These are phyloP conservation scores for Colletotrichum melonis DNA, from an alignment of 2,329 filamentous ascomycete species.

Conservation along the genomic window DNA sequence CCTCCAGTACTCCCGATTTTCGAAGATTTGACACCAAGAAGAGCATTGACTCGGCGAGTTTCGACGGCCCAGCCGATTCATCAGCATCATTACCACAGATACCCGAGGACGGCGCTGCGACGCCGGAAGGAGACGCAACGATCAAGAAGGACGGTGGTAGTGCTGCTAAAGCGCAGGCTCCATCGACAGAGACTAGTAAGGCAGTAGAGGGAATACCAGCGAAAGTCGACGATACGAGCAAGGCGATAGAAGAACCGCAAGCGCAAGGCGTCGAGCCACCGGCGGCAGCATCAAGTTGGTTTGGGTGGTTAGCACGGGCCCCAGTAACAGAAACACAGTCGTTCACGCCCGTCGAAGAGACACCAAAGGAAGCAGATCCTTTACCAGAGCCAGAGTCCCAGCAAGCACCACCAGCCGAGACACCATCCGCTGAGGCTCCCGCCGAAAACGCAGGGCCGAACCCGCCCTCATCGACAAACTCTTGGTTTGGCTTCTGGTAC, in stretches of 20 bases:
- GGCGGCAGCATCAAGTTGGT: slow-evolving; percentile 59
- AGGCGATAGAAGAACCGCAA: slow-evolving; percentile 29
- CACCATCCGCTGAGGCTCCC: slow-evolving; percentile 15
- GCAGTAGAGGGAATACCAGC: slow-evolving; percentile 15
- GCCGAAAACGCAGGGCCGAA: slow-evolving; percentile 36
- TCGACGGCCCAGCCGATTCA: slow-evolving; percentile 46
- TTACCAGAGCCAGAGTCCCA: slow-evolving; percentile 32
- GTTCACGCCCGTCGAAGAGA: slow-evolving; percentile 13
- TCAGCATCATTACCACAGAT: slow-evolving; percentile 44
- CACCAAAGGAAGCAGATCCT: slow-evolving; percentile 29
- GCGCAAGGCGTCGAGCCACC: slow-evolving; percentile 26
- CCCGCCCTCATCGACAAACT: slow-evolving; percentile 41
- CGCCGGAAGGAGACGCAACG: neutral
- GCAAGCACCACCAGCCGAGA: slow-evolving; percentile 8
- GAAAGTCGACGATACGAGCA: slow-evolving; percentile 44
- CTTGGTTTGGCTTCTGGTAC: slow-evolving; percentile 57
- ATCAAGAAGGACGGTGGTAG: neutral
- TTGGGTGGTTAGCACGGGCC: slow-evolving; percentile 62
- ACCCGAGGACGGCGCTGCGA: slow-evolving; percentile 38
- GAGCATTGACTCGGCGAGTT: slow-evolving; percentile 43
- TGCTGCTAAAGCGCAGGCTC: neutral
- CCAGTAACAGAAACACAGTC: slow-evolving; percentile 32
- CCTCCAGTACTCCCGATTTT: slow-evolving; percentile 59
- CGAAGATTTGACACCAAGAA: slow-evolving; percentile 62
- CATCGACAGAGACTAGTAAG: neutral